These are phyloP conservation scores for Paraconiothyrium sp. DNA, from an alignment of 2,329 filamentous ascomycete species.

Conservation along the genomic window DNA sequence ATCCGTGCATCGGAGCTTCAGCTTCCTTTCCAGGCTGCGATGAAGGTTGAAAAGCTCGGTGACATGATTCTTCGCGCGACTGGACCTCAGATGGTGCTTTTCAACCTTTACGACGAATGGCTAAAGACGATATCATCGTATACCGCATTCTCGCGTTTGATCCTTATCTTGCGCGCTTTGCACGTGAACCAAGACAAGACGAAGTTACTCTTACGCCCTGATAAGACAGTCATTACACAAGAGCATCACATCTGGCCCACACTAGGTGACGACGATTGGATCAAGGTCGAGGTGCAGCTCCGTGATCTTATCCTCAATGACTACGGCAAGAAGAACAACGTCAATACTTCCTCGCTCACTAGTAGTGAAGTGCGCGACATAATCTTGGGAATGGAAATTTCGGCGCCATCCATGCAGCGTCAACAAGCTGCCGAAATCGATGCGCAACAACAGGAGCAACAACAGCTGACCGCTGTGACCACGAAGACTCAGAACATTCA, in stretches of 20 bases:
- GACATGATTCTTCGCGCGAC: slow-evolving; percentile 99
- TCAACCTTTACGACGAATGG: slow-evolving; percentile 99
- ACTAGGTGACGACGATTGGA: slow-evolving; percentile 95
- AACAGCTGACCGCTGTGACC: slow-evolving; percentile 94
- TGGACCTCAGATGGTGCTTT: slow-evolving; percentile 99
- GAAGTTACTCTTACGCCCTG: slow-evolving; percentile 90
- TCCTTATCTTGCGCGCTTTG: slow-evolving; percentile 90
- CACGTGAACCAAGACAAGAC: slow-evolving; percentile 99
- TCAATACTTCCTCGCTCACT: slow-evolving; percentile 96
- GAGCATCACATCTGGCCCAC: slow-evolving; percentile 99
- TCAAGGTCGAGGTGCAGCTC: slow-evolving; percentile 97
- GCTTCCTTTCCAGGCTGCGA: slow-evolving; percentile 97
- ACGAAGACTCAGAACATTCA: slow-evolving; percentile 98
- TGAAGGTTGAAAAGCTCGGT: slow-evolving; percentile 99
- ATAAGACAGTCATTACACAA: slow-evolving; percentile 98
- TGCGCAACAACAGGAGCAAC: slow-evolving; percentile 97
- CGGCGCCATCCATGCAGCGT: slow-evolving; percentile 95
- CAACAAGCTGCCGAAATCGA: slow-evolving; percentile 99
- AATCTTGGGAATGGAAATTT: slow-evolving; percentile 99
- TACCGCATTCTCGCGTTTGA: slow-evolving; percentile 94
- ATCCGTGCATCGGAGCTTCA: slow-evolving; percentile 97
- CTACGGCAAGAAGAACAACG: slow-evolving; percentile 99
- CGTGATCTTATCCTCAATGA: slow-evolving; percentile 97
- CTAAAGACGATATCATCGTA: slow-evolving; percentile 98
- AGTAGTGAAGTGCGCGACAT: slow-evolving; percentile 98